Percentiles rank a stretch among this genome's conserved stretches.
Conservation (phyloP, 2,329 filamentous ascomycete species). For the Emergomyces orientalis region DNA sequence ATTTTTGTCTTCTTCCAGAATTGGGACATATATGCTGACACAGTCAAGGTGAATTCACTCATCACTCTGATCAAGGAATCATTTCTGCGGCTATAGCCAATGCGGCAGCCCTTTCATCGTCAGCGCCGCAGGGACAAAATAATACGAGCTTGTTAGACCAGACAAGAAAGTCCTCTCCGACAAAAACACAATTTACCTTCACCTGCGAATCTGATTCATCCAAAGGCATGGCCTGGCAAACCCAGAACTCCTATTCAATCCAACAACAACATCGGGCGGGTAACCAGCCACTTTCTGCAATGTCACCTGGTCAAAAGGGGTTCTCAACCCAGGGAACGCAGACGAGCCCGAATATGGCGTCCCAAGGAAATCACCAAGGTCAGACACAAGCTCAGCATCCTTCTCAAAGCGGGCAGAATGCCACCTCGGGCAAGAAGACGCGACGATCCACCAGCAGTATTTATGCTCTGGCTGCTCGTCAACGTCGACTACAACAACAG, state of each 20-base stretch:
- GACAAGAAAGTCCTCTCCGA: slow-evolving; percentile 52
- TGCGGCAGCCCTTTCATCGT: slow-evolving; percentile 59
- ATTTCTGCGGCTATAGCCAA: slow-evolving; percentile 89
- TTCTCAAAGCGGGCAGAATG: slow-evolving; percentile 35
- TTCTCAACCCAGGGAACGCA: slow-evolving; percentile 48
- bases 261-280: slow-evolving; percentile 29
- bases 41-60: slow-evolving; percentile 26
- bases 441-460: slow-evolving; percentile 60
- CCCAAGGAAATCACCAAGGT: slow-evolving; percentile 30
- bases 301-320: slow-evolving; percentile 29
- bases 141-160: slow-evolving; percentile 71
- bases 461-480: slow-evolving; percentile 63
- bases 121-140: slow-evolving; percentile 57
- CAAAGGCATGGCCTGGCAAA: slow-evolving; percentile 67
- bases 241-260: slow-evolving; percentile 40
- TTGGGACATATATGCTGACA: slow-evolving; percentile 11
- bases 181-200: slow-evolving; percentile 89
- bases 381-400: slow-evolving; percentile 24
- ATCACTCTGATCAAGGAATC: slow-evolving; percentile 58
- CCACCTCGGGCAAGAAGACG: slow-evolving; percentile 51
- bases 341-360: slow-evolving; percentile 43
- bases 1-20: slow-evolving; percentile 9
- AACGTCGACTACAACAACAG: slow-evolving; percentile 67
- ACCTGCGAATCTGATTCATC: slow-evolving; percentile 86
- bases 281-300: slow-evolving; percentile 26